Evolutionary conservation across 345 rosid species (phyloP).

Genomic region (Heritiera littoralis): DNA sequence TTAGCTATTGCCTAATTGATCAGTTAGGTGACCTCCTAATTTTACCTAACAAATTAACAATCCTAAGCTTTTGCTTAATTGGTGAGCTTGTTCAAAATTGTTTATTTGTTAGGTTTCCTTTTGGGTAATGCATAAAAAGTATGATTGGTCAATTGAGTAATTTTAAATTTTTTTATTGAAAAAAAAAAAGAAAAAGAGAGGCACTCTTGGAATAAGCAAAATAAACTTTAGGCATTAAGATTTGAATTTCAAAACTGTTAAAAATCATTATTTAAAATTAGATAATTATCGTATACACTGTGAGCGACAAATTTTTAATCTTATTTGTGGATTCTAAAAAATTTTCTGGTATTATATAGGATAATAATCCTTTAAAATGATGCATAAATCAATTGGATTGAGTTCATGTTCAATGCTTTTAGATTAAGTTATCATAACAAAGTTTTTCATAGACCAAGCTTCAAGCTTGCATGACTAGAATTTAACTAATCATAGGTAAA

Average conservation of each 20-base stretch:
- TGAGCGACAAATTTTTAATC: no score
- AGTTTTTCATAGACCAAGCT: not conserved
- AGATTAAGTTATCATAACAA: not conserved
- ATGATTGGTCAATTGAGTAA: not conserved
- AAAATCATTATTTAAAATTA: no score
- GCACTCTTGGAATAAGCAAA: no score
- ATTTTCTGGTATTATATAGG: no score
- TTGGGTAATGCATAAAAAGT: not conserved
- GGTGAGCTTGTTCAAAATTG: not conserved
- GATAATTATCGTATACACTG: no score
- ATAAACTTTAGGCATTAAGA: no score
- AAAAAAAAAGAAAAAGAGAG: no score
- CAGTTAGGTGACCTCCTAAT: not conserved
- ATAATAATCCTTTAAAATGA: no score
- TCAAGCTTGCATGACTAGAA: not conserved
- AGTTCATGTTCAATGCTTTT: no score
- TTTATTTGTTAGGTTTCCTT: not conserved
- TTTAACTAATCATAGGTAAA: not conserved
- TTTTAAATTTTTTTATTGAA: not conserved
- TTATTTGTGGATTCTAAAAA: no score
- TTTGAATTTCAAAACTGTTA: no score
- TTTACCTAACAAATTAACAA: constrained; percentile 24
- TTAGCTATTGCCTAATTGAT: constrained; percentile 6
- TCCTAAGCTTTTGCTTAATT: constrained; percentile 3
- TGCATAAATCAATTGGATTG: no score